Conservation (phyloP, 148 eudicot species). For the Selenicereus undatus region DNA sequence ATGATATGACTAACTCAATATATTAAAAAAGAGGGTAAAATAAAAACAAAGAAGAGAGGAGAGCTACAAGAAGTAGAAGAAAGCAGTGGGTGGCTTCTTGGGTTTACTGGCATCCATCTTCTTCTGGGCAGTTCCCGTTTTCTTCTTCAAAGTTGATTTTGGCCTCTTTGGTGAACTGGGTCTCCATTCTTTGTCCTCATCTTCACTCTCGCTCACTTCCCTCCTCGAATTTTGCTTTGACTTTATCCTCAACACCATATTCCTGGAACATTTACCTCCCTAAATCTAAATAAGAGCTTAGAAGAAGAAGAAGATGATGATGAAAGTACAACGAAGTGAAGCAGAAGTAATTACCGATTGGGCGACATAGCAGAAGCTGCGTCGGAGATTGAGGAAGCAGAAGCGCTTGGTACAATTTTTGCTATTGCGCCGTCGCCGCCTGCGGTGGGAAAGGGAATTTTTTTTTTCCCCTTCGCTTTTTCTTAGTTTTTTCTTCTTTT, state of each 20-base stretch:
- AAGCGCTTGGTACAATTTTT: too few relatives aligned
- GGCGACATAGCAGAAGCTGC: background rate
- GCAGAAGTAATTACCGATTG: background rate
- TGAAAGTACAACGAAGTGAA: background rate
- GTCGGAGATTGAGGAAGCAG: background rate
- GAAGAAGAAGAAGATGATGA: background rate
- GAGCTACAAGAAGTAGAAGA: slow-evolving; percentile 81
- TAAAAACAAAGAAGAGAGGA: background rate
- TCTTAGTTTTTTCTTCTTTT: too few relatives aligned
- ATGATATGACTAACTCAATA: too few relatives aligned
- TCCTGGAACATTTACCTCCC: slow-evolving; percentile 23
- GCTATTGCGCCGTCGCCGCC: too few relatives aligned
- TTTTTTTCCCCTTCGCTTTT: too few relatives aligned
- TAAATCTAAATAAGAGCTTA: background rate
- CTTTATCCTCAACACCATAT: slow-evolving; percentile 33
- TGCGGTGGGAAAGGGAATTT: too few relatives aligned
- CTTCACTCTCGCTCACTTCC: slow-evolving; percentile 18
- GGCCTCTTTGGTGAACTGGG: slow-evolving; percentile 20
- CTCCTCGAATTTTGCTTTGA: slow-evolving; percentile 14
- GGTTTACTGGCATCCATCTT: slow-evolving; percentile 65
- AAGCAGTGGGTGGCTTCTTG: slow-evolving; percentile 94
- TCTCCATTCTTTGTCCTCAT: slow-evolving; percentile 14
- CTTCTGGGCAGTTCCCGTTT: slow-evolving; percentile 24
- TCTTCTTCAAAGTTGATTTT: slow-evolving; percentile 25
- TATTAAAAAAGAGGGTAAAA: background rate